Conservation (phyloP, 331 rosid species). For the Prunus yedoensis region DNA sequence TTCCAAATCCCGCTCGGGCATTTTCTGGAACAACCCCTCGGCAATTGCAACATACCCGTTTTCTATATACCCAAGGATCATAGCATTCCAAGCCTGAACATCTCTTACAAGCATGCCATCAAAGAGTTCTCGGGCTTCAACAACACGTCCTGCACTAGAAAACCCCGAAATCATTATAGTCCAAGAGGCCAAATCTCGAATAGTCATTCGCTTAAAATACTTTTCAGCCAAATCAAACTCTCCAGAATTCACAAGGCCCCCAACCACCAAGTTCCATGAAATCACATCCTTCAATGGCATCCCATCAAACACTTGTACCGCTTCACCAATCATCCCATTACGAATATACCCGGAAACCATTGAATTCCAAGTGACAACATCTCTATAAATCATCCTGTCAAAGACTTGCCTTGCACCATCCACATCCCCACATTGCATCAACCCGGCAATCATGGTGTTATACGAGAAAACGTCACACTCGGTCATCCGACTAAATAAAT, state of each 20-base stretch:
- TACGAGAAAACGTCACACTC: conserved; percentile 38
- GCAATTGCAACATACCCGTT: conserved; percentile 35
- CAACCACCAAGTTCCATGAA: too few relatives aligned
- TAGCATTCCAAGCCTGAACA: conserved; percentile 47
- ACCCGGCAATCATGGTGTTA: conserved; percentile 49
- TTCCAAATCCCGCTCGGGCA: conserved; percentile 39
- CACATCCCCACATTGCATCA: conserved; percentile 32
- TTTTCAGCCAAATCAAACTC: too few relatives aligned
- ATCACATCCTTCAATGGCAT: not conserved
- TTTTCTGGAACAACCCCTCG: conserved; percentile 37
- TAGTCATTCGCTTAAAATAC: conserved; percentile 1
- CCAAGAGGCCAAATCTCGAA: conserved; percentile 48
- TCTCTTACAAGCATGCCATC: conserved; percentile 45
- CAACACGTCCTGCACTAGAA: conserved; percentile 29
- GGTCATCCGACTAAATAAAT: conserved; percentile 32
- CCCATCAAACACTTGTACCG: conserved; percentile 35
- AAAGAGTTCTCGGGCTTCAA: conserved; percentile 40
- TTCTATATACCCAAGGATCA: conserved; percentile 43
- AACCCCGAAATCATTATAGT: conserved; percentile 48
- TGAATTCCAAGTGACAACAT: conserved; percentile 52
- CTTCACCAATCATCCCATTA: conserved; percentile 38
- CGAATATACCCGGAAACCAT: conserved; percentile 49
- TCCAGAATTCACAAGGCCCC: too few relatives aligned
- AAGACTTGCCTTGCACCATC: conserved; percentile 38
- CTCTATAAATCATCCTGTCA: conserved; percentile 35